Conservation (phyloP, 345 rosid species). For the Mangifera indica region DNA sequence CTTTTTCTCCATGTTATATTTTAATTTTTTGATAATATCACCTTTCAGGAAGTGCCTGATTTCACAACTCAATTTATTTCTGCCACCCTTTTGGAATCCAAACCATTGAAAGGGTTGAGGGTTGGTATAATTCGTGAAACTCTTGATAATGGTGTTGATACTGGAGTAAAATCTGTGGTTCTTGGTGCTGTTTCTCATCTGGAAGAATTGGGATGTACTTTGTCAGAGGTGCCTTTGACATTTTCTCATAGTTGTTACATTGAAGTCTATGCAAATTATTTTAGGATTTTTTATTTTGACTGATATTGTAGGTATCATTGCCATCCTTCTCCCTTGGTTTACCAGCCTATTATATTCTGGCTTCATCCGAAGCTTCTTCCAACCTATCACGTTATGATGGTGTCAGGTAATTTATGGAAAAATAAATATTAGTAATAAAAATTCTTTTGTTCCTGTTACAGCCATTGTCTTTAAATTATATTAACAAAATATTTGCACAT, state of each 20-base stretch:
- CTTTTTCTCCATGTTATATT: conserved; percentile 5
- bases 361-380: conserved; percentile 88
- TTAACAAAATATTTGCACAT: not conserved
- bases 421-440: not conserved
- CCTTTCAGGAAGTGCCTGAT: conserved; percentile 72
- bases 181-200: conserved; percentile 71
- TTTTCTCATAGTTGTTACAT: conserved; percentile 1
- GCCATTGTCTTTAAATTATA: not conserved
- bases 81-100: conserved; percentile 43
- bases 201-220: conserved; percentile 74
- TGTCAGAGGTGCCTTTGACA: conserved; percentile 51
- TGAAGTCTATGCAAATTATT: not conserved
- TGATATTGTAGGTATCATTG: conserved; percentile 59
- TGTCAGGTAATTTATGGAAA: conserved; percentile 51
- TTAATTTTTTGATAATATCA: not conserved
- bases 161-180: conserved; percentile 66
- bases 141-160: conserved; percentile 69
- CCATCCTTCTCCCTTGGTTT: conserved; percentile 86
- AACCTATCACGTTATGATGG: conserved; percentile 91
- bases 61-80: conserved; percentile 52
- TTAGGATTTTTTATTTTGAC: not conserved
- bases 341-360: conserved; percentile 89
- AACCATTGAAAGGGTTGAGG: conserved; percentile 71
- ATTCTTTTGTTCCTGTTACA: not conserved
- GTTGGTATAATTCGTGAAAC: conserved; percentile 89